Percentiles rank a stretch among this genome's conserved stretches.
Conservation (phyloP, 805 yeast genomes). For the Wickerhamiella occidentalis region DNA sequence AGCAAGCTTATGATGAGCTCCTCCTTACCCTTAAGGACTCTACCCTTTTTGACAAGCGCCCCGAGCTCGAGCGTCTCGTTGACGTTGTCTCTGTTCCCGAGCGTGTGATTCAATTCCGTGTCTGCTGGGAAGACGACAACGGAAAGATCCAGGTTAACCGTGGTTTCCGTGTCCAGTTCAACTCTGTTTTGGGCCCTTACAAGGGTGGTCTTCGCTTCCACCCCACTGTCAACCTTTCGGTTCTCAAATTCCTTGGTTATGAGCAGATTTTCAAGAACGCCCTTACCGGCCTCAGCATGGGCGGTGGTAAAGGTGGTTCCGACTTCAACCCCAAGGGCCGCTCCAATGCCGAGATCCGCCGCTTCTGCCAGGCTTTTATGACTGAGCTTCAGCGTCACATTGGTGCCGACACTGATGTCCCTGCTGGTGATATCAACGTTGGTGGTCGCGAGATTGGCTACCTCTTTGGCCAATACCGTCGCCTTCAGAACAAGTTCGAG, state of each 20-base stretch:
- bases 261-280: slow-evolving; percentile 99
- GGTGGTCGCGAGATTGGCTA: slow-evolving; percentile 94
- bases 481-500: slow-evolving; percentile 80
- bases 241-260: slow-evolving; percentile 90
- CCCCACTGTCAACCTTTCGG: slow-evolving; percentile 90
- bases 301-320: slow-evolving; percentile 99
- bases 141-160: slow-evolving; percentile 87
- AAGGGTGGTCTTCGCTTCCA: slow-evolving; percentile 98
- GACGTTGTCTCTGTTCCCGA: slow-evolving; percentile 91
- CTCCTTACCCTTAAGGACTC: slow-evolving; percentile 81
- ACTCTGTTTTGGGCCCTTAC: slow-evolving; percentile 97
- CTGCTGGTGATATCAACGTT: slow-evolving; percentile 98
- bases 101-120: slow-evolving; percentile 93
- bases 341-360: slow-evolving; percentile 86
- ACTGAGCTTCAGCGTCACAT: slow-evolving; percentile 89
- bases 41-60: slow-evolving; percentile 75
- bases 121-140: slow-evolving; percentile 92
- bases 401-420: slow-evolving; percentile 95
- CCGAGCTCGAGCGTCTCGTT: slow-evolving; percentile 77
- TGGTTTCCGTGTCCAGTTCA: slow-evolving; percentile 97
- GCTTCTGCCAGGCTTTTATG: slow-evolving; percentile 94
- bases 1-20: slow-evolving; percentile 95
- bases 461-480: slow-evolving; percentile 95
- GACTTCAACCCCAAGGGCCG: slow-evolving; percentile 96
- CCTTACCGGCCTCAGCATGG: slow-evolving; percentile 91